Evolutionary conservation across 768 basidiomycete species (phyloP).

Genomic region (Steccherinum ochraceum): DNA sequence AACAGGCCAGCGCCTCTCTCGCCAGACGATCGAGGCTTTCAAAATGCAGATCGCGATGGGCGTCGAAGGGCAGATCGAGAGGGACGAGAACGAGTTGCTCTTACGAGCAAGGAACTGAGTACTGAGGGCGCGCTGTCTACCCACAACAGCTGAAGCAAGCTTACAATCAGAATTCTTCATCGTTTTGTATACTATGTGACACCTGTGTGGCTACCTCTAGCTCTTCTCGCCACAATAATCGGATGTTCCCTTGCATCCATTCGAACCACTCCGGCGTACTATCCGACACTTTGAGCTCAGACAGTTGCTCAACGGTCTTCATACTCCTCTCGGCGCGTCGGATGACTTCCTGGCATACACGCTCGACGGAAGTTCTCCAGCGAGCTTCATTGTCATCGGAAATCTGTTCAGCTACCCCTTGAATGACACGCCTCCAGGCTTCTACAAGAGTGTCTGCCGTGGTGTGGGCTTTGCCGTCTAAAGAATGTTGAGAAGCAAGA

Average conservation of each 20-base stretch:
- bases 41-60: no score
- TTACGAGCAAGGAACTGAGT: no score
- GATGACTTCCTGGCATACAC: slow-evolving; percentile 33
- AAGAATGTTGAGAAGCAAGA: no score
- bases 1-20: no score
- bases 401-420: slow-evolving; percentile 16
- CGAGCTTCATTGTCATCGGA: slow-evolving; percentile 23
- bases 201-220: slow-evolving; percentile 43
- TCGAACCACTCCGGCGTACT: slow-evolving; percentile 16
- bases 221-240: slow-evolving; percentile 58
- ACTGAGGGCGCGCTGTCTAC: no score
- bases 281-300: slow-evolving; percentile 10
- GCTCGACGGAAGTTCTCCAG: slow-evolving; percentile 25
- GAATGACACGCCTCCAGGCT: neutral
- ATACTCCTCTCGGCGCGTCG: slow-evolving; percentile 39
- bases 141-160: no score
- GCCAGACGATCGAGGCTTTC: no score
- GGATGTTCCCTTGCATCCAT: slow-evolving; percentile 36
- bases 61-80: no score
- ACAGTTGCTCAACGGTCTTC: slow-evolving; percentile 25
- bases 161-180: slow-evolving; percentile 38
- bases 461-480: no score
- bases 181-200: slow-evolving; percentile 34
- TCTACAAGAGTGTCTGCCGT: no score
- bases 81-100: no score